Percentiles rank a stretch among this genome's conserved stretches.
These are phyloP conservation scores for Alternaria alternata DNA, from an alignment of 2,329 filamentous ascomycete species.

Conservation along the genomic window DNA sequence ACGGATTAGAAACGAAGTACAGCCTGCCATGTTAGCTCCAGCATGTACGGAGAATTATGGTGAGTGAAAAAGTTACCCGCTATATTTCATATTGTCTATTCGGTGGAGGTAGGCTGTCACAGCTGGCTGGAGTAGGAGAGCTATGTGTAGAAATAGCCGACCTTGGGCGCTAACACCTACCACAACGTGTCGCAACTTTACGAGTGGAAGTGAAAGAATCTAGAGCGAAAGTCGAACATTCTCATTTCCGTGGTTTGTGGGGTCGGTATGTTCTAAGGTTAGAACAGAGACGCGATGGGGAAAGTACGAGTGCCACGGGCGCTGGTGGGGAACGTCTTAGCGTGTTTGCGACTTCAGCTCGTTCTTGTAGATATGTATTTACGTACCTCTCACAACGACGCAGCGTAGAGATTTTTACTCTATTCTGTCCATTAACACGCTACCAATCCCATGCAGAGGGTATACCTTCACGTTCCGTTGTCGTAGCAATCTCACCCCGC, in stretches of 20 bases:
- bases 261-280: background rate
- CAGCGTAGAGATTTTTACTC: background rate
- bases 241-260: background rate
- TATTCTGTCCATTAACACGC: background rate
- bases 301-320: background rate
- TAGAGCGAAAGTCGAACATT: background rate
- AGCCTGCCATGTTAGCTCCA: conserved; percentile 28
- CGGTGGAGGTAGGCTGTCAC: background rate
- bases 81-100: conserved; percentile 27
- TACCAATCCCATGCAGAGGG: background rate
- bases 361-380: background rate
- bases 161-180: background rate
- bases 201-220: background rate
- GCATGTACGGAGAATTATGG: background rate
- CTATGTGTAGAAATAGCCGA: background rate
- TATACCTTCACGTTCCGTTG: background rate
- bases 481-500: background rate
- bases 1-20: conserved; percentile 44
- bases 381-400: background rate
- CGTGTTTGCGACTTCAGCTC: background rate
- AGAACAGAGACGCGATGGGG: background rate
- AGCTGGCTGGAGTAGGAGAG: background rate
- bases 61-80: conserved; percentile 19
- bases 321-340: conserved; percentile 2
- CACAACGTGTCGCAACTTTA: background rate